A percentile compares a stretch with the other conserved stretches of the same genome.
Conservation (phyloP, 768 basidiomycete genomes). For the Termitomyces sp. region DNA sequence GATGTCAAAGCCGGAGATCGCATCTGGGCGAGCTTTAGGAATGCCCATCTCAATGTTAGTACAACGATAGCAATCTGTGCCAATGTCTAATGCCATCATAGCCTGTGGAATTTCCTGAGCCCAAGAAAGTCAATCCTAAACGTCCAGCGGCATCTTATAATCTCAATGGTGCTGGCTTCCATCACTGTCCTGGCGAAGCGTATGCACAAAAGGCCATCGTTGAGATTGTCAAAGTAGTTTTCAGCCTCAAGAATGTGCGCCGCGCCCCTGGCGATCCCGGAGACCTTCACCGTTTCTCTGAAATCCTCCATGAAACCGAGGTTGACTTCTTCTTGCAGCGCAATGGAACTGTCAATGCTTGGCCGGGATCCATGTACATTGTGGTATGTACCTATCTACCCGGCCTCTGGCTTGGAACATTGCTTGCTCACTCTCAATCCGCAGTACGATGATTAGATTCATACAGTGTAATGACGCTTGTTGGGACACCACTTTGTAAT, state of each 20-base stretch:
- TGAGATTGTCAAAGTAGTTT: constrained; percentile 45
- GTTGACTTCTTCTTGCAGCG: constrained; percentile 30
- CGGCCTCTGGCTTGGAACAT: neutral
- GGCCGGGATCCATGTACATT: constrained; percentile 36
- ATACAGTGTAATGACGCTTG: neutral
- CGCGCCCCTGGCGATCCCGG: constrained; percentile 45
- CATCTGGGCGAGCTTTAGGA: constrained; percentile 38
- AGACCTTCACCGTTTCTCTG: constrained; percentile 29
- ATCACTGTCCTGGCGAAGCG: constrained; percentile 34
- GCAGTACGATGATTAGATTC: neutral
- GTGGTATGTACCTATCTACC: constrained; percentile 20
- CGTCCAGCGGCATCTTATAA: constrained; percentile 31
- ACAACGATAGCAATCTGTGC: constrained; percentile 1
- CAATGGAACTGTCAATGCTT: constrained; percentile 31
- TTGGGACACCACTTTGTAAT: neutral
- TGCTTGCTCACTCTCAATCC: neutral
- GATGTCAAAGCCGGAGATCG: constrained; percentile 38
- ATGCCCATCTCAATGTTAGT: constrained; percentile 40
- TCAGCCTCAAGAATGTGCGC: constrained; percentile 41
- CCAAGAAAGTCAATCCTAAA: constrained; percentile 33
- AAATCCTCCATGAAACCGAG: constrained; percentile 30
- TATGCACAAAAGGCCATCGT: constrained; percentile 36
- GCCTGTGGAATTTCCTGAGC: constrained; percentile 42
- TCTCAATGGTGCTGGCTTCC: constrained; percentile 37
- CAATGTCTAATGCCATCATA: constrained; percentile 11